These are phyloP conservation scores for Kwoniella pini DNA, from an alignment of 768 basidiomycete genomes.

Conservation along the genomic window DNA sequence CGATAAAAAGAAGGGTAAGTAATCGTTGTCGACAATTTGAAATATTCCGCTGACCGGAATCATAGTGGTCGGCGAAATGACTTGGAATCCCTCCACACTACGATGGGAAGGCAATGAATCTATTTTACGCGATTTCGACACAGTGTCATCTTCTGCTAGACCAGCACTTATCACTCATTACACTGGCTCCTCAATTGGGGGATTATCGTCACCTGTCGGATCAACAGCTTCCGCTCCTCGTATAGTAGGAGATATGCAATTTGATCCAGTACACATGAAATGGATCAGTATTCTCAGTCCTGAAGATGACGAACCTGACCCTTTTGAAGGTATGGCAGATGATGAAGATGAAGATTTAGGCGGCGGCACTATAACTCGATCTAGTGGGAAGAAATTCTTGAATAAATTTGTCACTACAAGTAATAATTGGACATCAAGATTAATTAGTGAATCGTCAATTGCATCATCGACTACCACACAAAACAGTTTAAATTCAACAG, in stretches of 20 bases:
- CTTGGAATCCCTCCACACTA: slow-evolving; percentile 84
- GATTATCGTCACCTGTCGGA: slow-evolving; percentile 9
- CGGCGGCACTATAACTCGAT: slow-evolving; percentile 73
- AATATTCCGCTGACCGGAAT: background rate
- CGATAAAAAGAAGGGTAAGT: slow-evolving; percentile 52
- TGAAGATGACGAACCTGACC: slow-evolving; percentile 91
- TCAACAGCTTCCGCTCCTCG: slow-evolving; percentile 53
- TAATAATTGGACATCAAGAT: slow-evolving; percentile 8
- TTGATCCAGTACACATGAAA: slow-evolving; percentile 91
- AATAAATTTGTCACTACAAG: background rate
- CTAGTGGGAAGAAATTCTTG: slow-evolving; percentile 51
- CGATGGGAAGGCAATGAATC: slow-evolving; percentile 99
- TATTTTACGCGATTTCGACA: slow-evolving; percentile 84
- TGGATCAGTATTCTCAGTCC: slow-evolving; percentile 80
- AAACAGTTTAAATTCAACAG: background rate
- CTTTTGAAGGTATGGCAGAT: slow-evolving; percentile 89
- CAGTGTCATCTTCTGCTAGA: slow-evolving; percentile 70
- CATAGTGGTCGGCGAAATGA: slow-evolving; percentile 91
- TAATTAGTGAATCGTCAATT: slow-evolving; percentile 9
- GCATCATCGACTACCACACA: slow-evolving; percentile 34
- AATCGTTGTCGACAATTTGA: background rate
- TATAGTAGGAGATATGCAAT: slow-evolving; percentile 96
- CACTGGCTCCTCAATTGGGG: slow-evolving; percentile 70
- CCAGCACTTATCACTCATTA: slow-evolving; percentile 95
- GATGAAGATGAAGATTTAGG: slow-evolving; percentile 79